Evolutionary conservation across 805 yeast species (phyloP).

Genomic region (Cyberlindnera veronae): DNA sequence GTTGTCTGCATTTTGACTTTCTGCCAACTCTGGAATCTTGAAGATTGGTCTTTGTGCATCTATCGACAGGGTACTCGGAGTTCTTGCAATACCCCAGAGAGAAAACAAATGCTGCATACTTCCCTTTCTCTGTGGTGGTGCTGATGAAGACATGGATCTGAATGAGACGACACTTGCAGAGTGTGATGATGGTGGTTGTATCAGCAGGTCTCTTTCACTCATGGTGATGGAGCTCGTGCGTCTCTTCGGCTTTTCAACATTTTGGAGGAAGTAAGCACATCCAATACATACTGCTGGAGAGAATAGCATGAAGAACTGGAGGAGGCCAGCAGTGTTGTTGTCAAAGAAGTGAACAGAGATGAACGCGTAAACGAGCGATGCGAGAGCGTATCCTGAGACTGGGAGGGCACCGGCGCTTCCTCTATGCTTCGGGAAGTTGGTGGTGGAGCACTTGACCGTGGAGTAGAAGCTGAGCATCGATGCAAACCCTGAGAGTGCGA

Average conservation of each 20-base stretch:
- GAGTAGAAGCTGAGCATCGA: slow-evolving; percentile 59
- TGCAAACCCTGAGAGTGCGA: slow-evolving; percentile 59
- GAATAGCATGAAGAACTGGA: slow-evolving; percentile 50
- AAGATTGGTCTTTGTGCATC: slow-evolving; percentile 16
- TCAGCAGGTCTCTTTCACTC: slow-evolving; percentile 11
- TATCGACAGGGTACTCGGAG: slow-evolving; percentile 21
- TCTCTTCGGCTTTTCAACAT: slow-evolving; percentile 19
- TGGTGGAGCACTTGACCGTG: slow-evolving; percentile 42
- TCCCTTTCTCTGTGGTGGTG: slow-evolving; percentile 16
- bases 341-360: slow-evolving; percentile 51
- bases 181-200: slow-evolving; percentile 6
- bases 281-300: slow-evolving; percentile 37
- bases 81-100: slow-evolving; percentile 29
- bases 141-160: slow-evolving; percentile 9
- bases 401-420: slow-evolving; percentile 37
- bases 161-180: slow-evolving; percentile 10
- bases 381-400: slow-evolving; percentile 50
- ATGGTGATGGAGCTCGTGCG: slow-evolving; percentile 5
- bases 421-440: slow-evolving; percentile 67
- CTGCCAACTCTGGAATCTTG: slow-evolving; percentile 5
- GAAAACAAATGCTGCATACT: slow-evolving; percentile 22
- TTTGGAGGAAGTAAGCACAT: slow-evolving; percentile 31
- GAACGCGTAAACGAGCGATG: slow-evolving; percentile 62
- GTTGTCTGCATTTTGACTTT: slow-evolving; percentile 7
- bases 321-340: slow-evolving; percentile 50